These are phyloP conservation scores for Venturia effusa DNA, from an alignment of 2,329 filamentous ascomycete genomes.

Conservation along the genomic window DNA sequence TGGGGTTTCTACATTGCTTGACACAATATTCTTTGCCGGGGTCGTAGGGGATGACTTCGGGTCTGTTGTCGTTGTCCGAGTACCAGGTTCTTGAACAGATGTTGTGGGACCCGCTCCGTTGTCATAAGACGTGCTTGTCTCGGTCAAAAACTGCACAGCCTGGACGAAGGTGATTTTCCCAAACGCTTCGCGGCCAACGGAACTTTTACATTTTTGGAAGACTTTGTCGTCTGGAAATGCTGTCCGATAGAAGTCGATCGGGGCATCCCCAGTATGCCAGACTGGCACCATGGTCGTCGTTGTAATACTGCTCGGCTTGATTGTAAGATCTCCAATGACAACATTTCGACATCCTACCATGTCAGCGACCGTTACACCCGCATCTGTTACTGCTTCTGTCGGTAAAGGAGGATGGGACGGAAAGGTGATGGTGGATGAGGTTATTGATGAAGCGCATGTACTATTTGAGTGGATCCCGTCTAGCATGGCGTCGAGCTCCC, in stretches of 20 bases:
- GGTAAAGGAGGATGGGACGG: background rate
- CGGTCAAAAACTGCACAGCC: constrained; percentile 7
- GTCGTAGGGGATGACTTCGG: background rate
- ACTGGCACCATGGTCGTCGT: background rate
- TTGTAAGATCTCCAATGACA: background rate
- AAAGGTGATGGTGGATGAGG: background rate
- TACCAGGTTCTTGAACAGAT: background rate
- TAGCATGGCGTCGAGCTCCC: background rate
- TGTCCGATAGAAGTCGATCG: background rate
- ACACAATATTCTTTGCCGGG: background rate
- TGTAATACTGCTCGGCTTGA: background rate
- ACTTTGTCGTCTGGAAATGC: background rate
- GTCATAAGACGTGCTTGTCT: background rate
- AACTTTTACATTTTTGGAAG: background rate
- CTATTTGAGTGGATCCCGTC: background rate
- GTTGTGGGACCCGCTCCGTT: background rate
- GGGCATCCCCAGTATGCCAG: background rate
- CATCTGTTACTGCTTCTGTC: background rate
- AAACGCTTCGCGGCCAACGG: background rate
- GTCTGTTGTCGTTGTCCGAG: background rate
- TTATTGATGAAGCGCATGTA: background rate
- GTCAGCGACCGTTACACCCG: background rate
- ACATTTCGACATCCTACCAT: background rate
- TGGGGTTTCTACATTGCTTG: background rate
- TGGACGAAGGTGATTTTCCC: background rate